Evolutionary conservation across 78 protist species (phyloP).

Genomic region (Salpingoeca rosetta): DNA sequence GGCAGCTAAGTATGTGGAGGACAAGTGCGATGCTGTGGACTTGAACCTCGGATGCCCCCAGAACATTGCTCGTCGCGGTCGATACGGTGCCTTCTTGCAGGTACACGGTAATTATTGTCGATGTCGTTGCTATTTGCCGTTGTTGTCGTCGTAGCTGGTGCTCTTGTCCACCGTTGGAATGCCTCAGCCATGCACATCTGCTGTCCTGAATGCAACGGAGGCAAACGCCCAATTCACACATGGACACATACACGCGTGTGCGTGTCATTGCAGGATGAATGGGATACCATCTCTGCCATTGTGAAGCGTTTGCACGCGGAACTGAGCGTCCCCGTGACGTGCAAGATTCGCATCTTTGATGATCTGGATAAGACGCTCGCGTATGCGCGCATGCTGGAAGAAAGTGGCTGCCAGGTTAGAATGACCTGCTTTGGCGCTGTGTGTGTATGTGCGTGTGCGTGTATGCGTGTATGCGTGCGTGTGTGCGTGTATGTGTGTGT

Average conservation of each 20-base stretch:
- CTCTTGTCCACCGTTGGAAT: too few species aligned
- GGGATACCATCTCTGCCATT: slow-evolving; percentile 26
- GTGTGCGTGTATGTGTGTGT: too few species aligned
- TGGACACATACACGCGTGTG: too few species aligned
- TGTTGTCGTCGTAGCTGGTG: too few species aligned
- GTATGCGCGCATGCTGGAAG: slow-evolving; percentile 53
- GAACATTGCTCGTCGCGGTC: slow-evolving; percentile 26
- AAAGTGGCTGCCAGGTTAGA: slow-evolving; percentile 37
- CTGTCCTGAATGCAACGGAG: too few species aligned
- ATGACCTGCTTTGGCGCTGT: too few species aligned
- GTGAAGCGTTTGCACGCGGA: slow-evolving; percentile 20
- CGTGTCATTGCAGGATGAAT: slow-evolving; percentile 56
- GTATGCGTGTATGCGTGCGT: too few species aligned
- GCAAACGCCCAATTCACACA: too few species aligned
- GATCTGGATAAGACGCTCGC: slow-evolving; percentile 23
- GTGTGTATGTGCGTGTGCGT: too few species aligned
- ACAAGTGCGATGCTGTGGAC: slow-evolving; percentile 36
- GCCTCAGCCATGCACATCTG: too few species aligned
- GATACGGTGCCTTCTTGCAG: slow-evolving; percentile 40
- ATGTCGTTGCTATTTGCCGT: too few species aligned
- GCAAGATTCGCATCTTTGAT: slow-evolving; percentile 47
- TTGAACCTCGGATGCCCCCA: slow-evolving; percentile 77
- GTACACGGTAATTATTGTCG: too few species aligned
- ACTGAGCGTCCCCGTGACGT: slow-evolving; percentile 45
- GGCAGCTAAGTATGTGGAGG: slow-evolving; percentile 35